phyloP scores from a whole-genome alignment of 108 stramenopile genomes.

The Fragilaria crotonensis region DNA sequence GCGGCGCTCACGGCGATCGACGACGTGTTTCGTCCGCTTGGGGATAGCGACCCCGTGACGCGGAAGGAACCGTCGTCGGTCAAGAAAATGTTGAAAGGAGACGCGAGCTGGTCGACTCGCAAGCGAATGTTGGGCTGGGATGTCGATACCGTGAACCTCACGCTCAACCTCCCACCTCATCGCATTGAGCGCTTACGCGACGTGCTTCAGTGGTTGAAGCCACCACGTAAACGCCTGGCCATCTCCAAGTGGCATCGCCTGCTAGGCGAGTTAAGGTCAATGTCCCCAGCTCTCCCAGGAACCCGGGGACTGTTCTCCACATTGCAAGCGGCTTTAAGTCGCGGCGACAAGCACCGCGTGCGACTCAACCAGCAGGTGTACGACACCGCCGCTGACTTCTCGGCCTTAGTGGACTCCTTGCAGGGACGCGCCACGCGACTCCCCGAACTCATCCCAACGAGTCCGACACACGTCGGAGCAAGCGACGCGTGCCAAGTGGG shows the following conservation, averaged over 20 bases:
- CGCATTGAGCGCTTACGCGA: neutral
- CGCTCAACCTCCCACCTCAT: slow-evolving; percentile 1
- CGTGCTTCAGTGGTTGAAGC: neutral
- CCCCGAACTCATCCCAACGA: slow-evolving; percentile 28
- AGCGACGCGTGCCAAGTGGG: slow-evolving; percentile 31
- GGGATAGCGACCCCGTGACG: slow-evolving; percentile 4
- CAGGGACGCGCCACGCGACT: slow-evolving; percentile 17
- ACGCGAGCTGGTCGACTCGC: slow-evolving; percentile 1
- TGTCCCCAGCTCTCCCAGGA: too few species aligned
- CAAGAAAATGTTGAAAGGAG: slow-evolving; percentile 25
- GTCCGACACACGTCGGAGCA: slow-evolving; percentile 16
- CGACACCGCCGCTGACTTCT: slow-evolving; percentile 8
- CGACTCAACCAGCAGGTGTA: neutral
- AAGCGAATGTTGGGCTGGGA: neutral
- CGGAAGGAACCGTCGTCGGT: slow-evolving; percentile 21
- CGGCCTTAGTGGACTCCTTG: slow-evolving; percentile 4
- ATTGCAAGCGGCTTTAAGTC: slow-evolving; percentile 23
- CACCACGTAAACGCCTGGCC: slow-evolving; percentile 3
- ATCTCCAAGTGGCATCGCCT: slow-evolving; percentile 23
- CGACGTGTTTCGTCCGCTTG: slow-evolving; percentile 15
- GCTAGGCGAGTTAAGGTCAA: slow-evolving; percentile 26
- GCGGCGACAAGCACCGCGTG: neutral
- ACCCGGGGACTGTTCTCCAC: slow-evolving; percentile 22
- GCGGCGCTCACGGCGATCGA: slow-evolving; percentile 18
- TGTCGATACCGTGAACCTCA: neutral